Conservation (phyloP, 2,329 filamentous ascomycete species). For the Alternaria sp. region DNA sequence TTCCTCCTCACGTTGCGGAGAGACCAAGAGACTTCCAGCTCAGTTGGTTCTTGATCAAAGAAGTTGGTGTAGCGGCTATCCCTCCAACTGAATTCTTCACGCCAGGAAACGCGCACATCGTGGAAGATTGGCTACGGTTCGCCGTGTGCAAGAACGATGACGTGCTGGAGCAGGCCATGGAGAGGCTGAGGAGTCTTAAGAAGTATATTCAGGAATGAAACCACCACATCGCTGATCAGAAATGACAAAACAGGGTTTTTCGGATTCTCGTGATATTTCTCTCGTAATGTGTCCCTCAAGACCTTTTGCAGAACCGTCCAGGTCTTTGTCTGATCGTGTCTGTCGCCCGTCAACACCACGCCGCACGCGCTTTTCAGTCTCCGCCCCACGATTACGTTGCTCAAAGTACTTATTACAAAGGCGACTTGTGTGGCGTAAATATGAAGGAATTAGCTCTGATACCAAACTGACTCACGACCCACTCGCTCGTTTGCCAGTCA, state of each 20-base stretch:
- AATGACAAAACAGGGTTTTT: background rate
- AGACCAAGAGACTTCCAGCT: constrained; percentile 93
- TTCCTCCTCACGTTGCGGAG: constrained; percentile 85
- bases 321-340: background rate
- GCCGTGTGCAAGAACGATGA: constrained; percentile 96
- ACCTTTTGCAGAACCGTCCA: background rate
- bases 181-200: constrained; percentile 56
- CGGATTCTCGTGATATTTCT: background rate
- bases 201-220: constrained; percentile 53
- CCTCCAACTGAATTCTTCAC: constrained; percentile 98
- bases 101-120: constrained; percentile 78
- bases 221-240: background rate
- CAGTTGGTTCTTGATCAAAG: constrained; percentile 95
- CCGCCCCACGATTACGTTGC: background rate
- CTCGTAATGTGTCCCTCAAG: background rate
- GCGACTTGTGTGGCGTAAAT: background rate
- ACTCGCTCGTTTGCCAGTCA: background rate
- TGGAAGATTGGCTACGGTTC: constrained; percentile 92
- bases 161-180: constrained; percentile 63
- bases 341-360: background rate
- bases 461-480: background rate
- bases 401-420: background rate
- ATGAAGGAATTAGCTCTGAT: background rate
- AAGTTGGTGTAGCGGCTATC: constrained; percentile 93
- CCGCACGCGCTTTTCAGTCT: background rate